These are phyloP conservation scores for Entomortierella lignicola DNA, from an alignment of 192 early-diverging fungal species.

Conservation along the genomic window DNA sequence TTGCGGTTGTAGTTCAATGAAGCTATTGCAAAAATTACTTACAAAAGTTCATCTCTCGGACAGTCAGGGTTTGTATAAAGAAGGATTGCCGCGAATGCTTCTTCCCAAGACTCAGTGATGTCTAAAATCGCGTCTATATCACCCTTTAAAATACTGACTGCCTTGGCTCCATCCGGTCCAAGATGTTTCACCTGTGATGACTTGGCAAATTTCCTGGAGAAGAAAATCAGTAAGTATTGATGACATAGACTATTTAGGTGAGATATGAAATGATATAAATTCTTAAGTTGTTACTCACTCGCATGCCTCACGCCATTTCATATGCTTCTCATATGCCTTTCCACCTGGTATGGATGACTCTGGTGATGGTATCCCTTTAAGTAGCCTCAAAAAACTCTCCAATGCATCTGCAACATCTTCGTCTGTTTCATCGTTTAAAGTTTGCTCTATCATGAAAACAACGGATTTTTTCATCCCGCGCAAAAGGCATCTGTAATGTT, in stretches of 20 bases:
- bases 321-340: conserved; percentile 9
- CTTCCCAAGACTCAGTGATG: conserved; percentile 60
- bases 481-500: conserved; percentile 24
- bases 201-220: conserved; percentile 24
- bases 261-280: not conserved
- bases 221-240: not conserved
- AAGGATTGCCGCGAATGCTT: conserved; percentile 61
- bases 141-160: conserved; percentile 38
- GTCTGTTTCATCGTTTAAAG: conserved; percentile 30
- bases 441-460: conserved; percentile 38
- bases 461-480: conserved; percentile 31
- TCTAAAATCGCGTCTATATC: conserved; percentile 54
- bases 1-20: too few relatives aligned
- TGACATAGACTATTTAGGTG: too few relatives aligned
- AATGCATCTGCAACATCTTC: conserved; percentile 27
- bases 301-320: conserved; percentile 38
- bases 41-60: conserved; percentile 36
- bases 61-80: conserved; percentile 63
- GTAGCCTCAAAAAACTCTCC: conserved; percentile 18
- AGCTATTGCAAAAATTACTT: not conserved
- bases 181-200: conserved; percentile 12
- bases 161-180: conserved; percentile 11
- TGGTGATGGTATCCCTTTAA: conserved; percentile 21
- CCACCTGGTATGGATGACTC: conserved; percentile 14
- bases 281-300: conserved; percentile 6